These are phyloP conservation scores for Danielozyma ontarioensis DNA, from an alignment of 805 yeast species.

Conservation along the genomic window DNA sequence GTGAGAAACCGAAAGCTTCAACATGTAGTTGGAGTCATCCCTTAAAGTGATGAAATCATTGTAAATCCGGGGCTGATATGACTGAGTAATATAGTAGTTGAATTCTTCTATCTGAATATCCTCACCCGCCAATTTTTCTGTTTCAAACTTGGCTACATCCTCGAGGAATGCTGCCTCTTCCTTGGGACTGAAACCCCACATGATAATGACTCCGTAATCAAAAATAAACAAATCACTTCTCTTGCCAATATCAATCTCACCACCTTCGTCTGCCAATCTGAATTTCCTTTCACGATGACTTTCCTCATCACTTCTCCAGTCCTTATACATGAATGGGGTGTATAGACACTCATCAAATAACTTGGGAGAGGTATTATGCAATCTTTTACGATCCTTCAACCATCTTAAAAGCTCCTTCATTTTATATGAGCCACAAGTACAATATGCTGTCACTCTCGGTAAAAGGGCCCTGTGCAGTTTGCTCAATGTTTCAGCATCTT, in stretches of 20 bases:
- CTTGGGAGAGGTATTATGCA: conserved; percentile 76
- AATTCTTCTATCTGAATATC: conserved; percentile 94
- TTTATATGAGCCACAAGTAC: conserved; percentile 88
- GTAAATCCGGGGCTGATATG: conserved; percentile 92
- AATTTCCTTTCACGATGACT: conserved; percentile 43
- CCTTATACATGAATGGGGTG: conserved; percentile 81
- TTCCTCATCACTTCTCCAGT: conserved; percentile 56
- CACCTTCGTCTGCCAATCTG: conserved; percentile 88
- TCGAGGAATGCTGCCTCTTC: conserved; percentile 80
- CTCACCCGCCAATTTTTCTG: conserved; percentile 84
- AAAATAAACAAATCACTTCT: conserved; percentile 80
- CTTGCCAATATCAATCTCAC: conserved; percentile 84
- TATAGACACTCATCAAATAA: conserved; percentile 92
- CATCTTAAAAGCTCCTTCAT: conserved; percentile 85
- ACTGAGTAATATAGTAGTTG: conserved; percentile 88
- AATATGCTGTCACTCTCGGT: conserved; percentile 93
- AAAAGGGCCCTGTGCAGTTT: conserved; percentile 77
- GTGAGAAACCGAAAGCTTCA: conserved; percentile 88
- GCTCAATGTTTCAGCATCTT: conserved; percentile 90
- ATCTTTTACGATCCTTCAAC: conserved; percentile 71
- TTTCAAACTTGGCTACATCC: conserved; percentile 87
- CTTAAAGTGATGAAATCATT: conserved; percentile 91
- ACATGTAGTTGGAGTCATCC: conserved; percentile 87
- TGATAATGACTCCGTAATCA: conserved; percentile 94
- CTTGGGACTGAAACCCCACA: conserved; percentile 89